Evolutionary conservation across 2,329 filamentous ascomycete genomes (phyloP).

Genomic region (Periconia sp.): DNA sequence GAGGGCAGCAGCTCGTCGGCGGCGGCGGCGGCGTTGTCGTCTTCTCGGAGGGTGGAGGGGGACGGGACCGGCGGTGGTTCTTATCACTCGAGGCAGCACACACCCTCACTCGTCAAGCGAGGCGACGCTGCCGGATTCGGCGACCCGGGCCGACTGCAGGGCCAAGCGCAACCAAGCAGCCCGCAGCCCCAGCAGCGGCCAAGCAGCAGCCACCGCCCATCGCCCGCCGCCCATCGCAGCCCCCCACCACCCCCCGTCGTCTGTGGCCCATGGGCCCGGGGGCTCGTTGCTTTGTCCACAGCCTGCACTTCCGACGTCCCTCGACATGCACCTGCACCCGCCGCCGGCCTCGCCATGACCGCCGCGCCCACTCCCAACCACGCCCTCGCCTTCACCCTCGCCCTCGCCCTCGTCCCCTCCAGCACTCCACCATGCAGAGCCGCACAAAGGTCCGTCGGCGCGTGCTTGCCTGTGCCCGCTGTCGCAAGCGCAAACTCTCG

Average conservation of each 20-base stretch:
- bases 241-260: background rate
- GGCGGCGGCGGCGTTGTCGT: background rate
- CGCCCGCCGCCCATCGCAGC: slow-evolving; percentile 4
- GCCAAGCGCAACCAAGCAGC: slow-evolving; percentile 20
- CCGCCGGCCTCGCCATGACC: slow-evolving; percentile 29
- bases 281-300: no score
- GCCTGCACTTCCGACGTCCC: no score
- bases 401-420: slow-evolving; percentile 15
- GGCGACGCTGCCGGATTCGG: background rate
- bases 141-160: slow-evolving; percentile 13
- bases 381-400: slow-evolving; percentile 12
- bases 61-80: background rate
- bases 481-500: slow-evolving; percentile 43
- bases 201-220: slow-evolving; percentile 3
- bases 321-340: no score
- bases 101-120: no score
- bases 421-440: slow-evolving; percentile 37
- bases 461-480: slow-evolving; percentile 44
- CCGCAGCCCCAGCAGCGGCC: no score
- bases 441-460: slow-evolving; percentile 42
- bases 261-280: no score
- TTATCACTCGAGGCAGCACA: no score
- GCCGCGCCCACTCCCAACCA: slow-evolving; percentile 13
- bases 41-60: no score
- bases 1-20: no score